phyloP scores from a whole-genome alignment of 495 filamentous ascomycete species.

The Glarea lozoyensis region DNA sequence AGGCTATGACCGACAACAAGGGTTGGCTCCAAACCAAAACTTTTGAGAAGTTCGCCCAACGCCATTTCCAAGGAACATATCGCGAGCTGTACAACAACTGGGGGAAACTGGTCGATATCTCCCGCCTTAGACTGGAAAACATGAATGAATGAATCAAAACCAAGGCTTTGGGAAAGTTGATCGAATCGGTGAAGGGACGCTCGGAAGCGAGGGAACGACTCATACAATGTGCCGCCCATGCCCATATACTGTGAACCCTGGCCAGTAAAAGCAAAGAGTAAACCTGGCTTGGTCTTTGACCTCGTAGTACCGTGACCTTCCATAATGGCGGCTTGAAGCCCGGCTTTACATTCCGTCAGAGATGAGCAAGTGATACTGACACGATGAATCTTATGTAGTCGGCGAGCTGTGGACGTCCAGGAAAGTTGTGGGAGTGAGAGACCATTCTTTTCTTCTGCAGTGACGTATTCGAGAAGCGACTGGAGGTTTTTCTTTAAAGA shows the following conservation, averaged over 20 bases:
- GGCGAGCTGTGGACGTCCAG: slow-evolving; percentile 74
- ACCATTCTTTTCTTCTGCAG: slow-evolving; percentile 26
- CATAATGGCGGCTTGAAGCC: too few species aligned
- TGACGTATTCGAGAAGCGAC: slow-evolving; percentile 25
- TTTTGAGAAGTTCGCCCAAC: slow-evolving; percentile 67
- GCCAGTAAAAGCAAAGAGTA: slow-evolving; percentile 55
- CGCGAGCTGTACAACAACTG: slow-evolving; percentile 68
- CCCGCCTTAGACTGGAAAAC: slow-evolving; percentile 52
- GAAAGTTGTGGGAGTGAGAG: slow-evolving; percentile 48
- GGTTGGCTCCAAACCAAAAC: slow-evolving; percentile 64
- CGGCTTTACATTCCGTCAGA: neutral
- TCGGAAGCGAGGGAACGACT: slow-evolving; percentile 56
- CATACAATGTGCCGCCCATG: slow-evolving; percentile 64
- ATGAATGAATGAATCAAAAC: slow-evolving; percentile 56
- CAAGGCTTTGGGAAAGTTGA: slow-evolving; percentile 54
- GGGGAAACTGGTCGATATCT: slow-evolving; percentile 49
- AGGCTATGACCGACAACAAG: slow-evolving; percentile 78
- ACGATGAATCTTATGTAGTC: slow-evolving; percentile 68
- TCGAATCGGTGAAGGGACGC: slow-evolving; percentile 60
- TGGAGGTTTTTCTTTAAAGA: slow-evolving; percentile 43
- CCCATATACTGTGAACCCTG: slow-evolving; percentile 55
- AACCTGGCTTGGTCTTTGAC: neutral
- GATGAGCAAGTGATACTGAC: slow-evolving; percentile 42
- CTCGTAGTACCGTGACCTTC: neutral
- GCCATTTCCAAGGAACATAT: slow-evolving; percentile 76